These are phyloP conservation scores for Paraphoma chrysanthemicola DNA, from an alignment of 2,329 filamentous ascomycete species.

Conservation along the genomic window DNA sequence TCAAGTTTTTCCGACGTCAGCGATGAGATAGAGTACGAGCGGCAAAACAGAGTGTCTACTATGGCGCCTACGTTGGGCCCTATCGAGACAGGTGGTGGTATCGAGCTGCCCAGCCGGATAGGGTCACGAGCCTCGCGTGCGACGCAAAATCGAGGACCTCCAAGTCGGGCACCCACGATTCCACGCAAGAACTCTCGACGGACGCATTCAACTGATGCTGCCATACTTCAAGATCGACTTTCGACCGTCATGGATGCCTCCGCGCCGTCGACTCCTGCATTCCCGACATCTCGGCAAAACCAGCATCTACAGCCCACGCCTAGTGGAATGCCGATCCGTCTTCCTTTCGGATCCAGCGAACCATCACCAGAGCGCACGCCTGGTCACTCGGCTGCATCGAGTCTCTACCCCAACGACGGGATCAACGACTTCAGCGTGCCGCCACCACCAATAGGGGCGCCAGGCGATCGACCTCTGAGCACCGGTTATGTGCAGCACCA, in stretches of 20 bases:
- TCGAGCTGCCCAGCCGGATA: slow-evolving; percentile 69
- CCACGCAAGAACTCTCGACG: slow-evolving; percentile 74
- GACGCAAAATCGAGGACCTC: slow-evolving; percentile 24
- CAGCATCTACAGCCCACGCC: slow-evolving; percentile 36
- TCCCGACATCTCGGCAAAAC: slow-evolving; percentile 10
- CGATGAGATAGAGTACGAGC: slow-evolving; percentile 51
- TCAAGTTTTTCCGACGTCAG: slow-evolving; percentile 42
- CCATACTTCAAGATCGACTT: slow-evolving; percentile 33
- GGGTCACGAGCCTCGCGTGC: slow-evolving; percentile 64
- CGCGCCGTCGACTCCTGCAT: slow-evolving; percentile 20
- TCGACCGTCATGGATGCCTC: slow-evolving; percentile 36
- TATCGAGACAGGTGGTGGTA: slow-evolving; percentile 65
- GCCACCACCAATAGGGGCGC: slow-evolving; percentile 22
- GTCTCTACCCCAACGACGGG: slow-evolving; percentile 35
- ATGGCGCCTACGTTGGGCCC: slow-evolving; percentile 65
- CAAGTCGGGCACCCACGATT: slow-evolving; percentile 53
- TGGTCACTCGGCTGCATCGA: slow-evolving; percentile 44
- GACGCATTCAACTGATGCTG: slow-evolving; percentile 36
- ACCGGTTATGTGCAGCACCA: slow-evolving; percentile 50
- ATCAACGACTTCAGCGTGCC: slow-evolving; percentile 26
- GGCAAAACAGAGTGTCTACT: slow-evolving; percentile 54
- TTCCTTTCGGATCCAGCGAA: slow-evolving; percentile 47
- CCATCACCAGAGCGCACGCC: slow-evolving; percentile 45
- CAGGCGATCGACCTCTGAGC: slow-evolving; percentile 39
- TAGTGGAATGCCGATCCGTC: slow-evolving; percentile 33